phyloP scores from a whole-genome alignment of 352 stramenopile species.

The Globisporangium solare region DNA sequence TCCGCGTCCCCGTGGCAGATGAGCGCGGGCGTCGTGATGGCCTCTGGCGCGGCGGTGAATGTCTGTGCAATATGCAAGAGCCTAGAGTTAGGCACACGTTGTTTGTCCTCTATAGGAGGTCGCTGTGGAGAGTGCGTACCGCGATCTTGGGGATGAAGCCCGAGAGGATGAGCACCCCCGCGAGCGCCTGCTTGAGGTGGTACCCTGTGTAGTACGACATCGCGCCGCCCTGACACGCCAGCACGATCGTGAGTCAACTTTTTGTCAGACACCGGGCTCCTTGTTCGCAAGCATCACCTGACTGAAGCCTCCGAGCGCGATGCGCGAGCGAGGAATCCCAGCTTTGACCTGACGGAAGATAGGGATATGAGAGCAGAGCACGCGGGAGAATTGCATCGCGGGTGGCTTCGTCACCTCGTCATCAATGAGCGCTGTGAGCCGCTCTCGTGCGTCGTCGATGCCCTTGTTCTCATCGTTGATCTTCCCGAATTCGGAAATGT shows the following conservation, averaged over 20 bases:
- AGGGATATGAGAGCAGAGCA: background rate
- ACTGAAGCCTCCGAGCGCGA: constrained; percentile 93
- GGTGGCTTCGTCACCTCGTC: constrained; percentile 45
- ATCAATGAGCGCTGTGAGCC: constrained; percentile 79
- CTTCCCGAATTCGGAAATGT: constrained; percentile 90
- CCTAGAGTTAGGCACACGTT: too few relatives aligned
- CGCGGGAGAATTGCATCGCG: background rate
- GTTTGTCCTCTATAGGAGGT: background rate
- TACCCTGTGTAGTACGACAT: constrained; percentile 85
- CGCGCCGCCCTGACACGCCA: constrained; percentile 64
- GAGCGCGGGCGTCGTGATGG: constrained; percentile 57
- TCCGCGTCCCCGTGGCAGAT: constrained; percentile 79
- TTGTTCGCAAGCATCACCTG: constrained; percentile 36
- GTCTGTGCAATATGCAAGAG: constrained; percentile 15
- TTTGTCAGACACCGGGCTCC: too few relatives aligned
- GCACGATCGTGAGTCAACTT: too few relatives aligned
- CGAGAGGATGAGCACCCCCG: constrained; percentile 65
- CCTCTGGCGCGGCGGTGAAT: constrained; percentile 44
- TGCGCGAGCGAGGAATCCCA: constrained; percentile 83
- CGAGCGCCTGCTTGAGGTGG: constrained; percentile 54
- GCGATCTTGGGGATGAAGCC: constrained; percentile 60
- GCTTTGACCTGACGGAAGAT: constrained; percentile 20
- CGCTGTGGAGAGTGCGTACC: background rate
- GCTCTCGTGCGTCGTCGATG: constrained; percentile 79
- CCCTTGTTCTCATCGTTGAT: constrained; percentile 84